Base-by-base conservation (phyloP, 305 asterid genomes). In the Rubia tinctorum region DNA sequence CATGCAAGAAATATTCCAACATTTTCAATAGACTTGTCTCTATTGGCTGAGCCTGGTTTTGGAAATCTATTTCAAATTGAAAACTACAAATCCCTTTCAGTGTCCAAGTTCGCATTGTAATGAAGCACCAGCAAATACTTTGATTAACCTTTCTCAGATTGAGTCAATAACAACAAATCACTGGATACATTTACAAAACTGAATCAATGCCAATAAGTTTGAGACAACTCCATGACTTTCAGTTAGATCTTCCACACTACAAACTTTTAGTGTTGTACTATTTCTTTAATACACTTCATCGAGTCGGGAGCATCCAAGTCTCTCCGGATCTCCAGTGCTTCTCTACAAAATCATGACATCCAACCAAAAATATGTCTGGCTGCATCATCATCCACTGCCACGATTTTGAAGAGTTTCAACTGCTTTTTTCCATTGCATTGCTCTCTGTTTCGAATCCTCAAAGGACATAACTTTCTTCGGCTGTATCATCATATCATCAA, bases 391-490 rank as follows among this genome's bases (percentile, higher is more conserved):
- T 30, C 62, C 55, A 67, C 86, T 81, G 60, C 60, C 9, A 80
- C 90, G 91, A 67, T 81, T 93, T 79, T 93, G 98, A 77, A 95
- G 99, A 82, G 86, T 78, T 84, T 95, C 99, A 30, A 95, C 88
- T 9, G 98, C 98, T 85, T 85, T 92, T 78, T 95, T 95, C 98
- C 99, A 95, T 77, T 95, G 99, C 22, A 55, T 75, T 23, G 96
- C 95, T 83, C 97, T 87, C 68, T 90, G 96, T 77, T 95, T 95
- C 27, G 94, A 79, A 81, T 95, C 99, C 81, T 95, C 99, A 23
- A 95, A 90, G 53, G 92, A 81, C 82, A 87, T 61, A 45, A 95
- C 91, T 75, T 95, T 95, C 89, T 90, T 95, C 15, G n/a, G n/a
- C n/a, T n/a, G n/a, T n/a, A n/a, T 56, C 67, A 81, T 53, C 27